A percentile compares a stretch with the other conserved stretches of the same genome.
phyloP scores from a whole-genome alignment of 352 stramenopile genomes.

The Phytophthora tubulina region DNA sequence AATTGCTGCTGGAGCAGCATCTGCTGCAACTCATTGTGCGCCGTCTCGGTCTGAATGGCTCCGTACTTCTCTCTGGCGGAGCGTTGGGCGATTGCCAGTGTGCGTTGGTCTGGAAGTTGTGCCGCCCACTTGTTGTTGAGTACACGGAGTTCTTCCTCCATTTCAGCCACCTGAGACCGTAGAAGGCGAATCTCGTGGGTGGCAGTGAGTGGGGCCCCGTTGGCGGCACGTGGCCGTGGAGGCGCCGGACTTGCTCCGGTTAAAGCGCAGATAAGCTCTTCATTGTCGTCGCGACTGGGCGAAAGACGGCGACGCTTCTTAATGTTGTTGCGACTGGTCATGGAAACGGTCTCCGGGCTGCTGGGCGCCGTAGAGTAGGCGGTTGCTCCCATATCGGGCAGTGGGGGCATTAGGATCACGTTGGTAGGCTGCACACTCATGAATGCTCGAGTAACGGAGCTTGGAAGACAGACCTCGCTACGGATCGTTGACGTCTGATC shows the following conservation, averaged over 20 bases:
- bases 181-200: constrained; percentile 49
- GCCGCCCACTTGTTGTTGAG: constrained; percentile 38
- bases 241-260: constrained; percentile 24
- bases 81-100: constrained; percentile 29
- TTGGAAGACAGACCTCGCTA: background rate
- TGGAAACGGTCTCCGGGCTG: constrained; percentile 13
- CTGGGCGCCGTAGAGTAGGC: constrained; percentile 21
- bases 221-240: constrained; percentile 28
- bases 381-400: constrained; percentile 16
- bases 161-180: constrained; percentile 44
- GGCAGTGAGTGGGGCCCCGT: constrained; percentile 33
- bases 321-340: background rate
- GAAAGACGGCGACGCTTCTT: constrained; percentile 34
- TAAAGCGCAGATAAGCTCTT: constrained; percentile 25
- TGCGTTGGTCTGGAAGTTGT: constrained; percentile 39
- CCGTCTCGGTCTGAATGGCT: constrained; percentile 22
- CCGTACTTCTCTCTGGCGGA: constrained; percentile 46
- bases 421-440: constrained; percentile 29
- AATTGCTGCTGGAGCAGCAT: constrained; percentile 51
- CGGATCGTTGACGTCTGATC: background rate
- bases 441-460: too few relatives aligned
- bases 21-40: constrained; percentile 39
- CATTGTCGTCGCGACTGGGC: constrained; percentile 9
- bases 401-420: constrained; percentile 33
- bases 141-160: constrained; percentile 40